Evolutionary conservation across 495 filamentous ascomycete species (phyloP).

Genomic region (Podospora tetraspora): DNA sequence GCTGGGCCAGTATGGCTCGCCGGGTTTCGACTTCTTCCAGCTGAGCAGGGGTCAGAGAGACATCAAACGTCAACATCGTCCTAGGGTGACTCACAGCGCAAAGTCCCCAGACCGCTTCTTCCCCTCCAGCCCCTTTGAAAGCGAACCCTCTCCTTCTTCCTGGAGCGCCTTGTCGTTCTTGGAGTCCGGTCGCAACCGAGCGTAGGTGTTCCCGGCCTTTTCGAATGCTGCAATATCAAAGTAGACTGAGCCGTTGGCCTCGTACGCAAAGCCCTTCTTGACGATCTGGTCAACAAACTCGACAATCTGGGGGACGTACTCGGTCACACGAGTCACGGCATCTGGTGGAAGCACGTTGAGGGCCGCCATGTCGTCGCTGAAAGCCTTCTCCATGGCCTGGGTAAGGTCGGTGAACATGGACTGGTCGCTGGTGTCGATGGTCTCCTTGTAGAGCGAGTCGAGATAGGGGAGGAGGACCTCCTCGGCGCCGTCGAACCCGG

Average conservation of each 20-base stretch:
- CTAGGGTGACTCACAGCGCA: slow-evolving; percentile 49
- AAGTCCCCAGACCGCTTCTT: slow-evolving; percentile 79
- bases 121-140: slow-evolving; percentile 60
- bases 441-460: slow-evolving; percentile 67
- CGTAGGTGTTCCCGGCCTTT: slow-evolving; percentile 73
- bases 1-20: slow-evolving; percentile 85
- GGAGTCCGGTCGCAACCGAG: slow-evolving; percentile 81
- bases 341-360: slow-evolving; percentile 84
- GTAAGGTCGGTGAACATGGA: slow-evolving; percentile 70
- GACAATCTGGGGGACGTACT: slow-evolving; percentile 80
- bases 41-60: neutral
- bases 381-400: slow-evolving; percentile 72
- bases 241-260: slow-evolving; percentile 82
- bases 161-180: slow-evolving; percentile 73
- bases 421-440: slow-evolving; percentile 70
- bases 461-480: slow-evolving; percentile 80
- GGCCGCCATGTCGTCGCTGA: slow-evolving; percentile 75
- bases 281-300: slow-evolving; percentile 66
- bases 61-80: neutral
- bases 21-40: slow-evolving; percentile 89
- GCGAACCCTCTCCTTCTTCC: slow-evolving; percentile 84
- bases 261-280: slow-evolving; percentile 83
- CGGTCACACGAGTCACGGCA: slow-evolving; percentile 77
- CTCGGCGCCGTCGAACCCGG: slow-evolving; percentile 46
- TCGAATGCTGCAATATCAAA: slow-evolving; percentile 91